Evolutionary conservation across 345 rosid species (phyloP).

Genomic region (Eucalyptus tenuipes): DNA sequence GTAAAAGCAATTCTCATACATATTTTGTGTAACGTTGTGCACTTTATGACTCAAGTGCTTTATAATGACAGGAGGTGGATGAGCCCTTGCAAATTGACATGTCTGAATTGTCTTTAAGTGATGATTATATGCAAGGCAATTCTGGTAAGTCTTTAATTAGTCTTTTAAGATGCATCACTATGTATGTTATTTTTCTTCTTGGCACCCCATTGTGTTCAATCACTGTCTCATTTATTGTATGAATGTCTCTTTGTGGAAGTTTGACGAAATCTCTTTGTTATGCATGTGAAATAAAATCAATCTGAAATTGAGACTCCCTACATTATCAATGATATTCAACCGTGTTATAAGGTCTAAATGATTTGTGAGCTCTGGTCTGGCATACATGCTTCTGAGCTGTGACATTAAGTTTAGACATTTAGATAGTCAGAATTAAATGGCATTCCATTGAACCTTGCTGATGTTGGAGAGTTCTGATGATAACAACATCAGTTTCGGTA

Average conservation of each 20-base stretch:
- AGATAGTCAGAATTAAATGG: not conserved
- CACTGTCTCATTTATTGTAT: not conserved
- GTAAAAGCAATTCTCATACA: not conserved
- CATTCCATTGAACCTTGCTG: not conserved
- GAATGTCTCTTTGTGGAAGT: not conserved
- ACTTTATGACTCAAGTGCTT: not conserved
- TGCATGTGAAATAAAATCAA: not conserved
- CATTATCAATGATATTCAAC: not conserved
- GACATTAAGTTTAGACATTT: not conserved
- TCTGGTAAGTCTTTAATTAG: slow-evolving; percentile 31
- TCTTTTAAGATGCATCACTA: not conserved
- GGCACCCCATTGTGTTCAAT: not conserved
- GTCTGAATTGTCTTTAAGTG: slow-evolving; percentile 63
- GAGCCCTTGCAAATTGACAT: slow-evolving; percentile 77
- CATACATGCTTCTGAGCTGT: not conserved
- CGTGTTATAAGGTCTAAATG: not conserved
- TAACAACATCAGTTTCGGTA: not conserved
- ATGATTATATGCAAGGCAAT: slow-evolving; percentile 60
- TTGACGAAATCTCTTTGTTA: not conserved
- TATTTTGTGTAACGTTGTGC: not conserved
- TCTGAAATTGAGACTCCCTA: not conserved
- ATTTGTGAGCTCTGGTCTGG: not conserved
- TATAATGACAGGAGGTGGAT: slow-evolving; percentile 61
- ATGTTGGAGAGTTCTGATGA: not conserved
- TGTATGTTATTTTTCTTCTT: not conserved